Evolutionary conservation across 768 basidiomycete species (phyloP).

Genomic region (Hericium alpestre): DNA sequence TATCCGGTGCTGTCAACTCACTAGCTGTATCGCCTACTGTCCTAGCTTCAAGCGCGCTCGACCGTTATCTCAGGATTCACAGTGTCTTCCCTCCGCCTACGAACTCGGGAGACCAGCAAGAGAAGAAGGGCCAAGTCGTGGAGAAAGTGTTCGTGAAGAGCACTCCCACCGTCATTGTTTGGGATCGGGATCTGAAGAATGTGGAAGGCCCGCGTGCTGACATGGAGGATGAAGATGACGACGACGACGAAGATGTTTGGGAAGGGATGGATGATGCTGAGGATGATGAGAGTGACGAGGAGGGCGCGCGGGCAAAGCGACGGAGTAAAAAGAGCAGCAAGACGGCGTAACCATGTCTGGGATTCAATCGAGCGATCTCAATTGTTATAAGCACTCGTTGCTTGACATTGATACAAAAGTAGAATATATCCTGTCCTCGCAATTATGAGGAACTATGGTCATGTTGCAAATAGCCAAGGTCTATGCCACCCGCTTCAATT

Average conservation of each 20-base stretch:
- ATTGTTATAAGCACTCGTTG: not conserved
- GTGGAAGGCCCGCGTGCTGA: not conserved
- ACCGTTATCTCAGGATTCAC: constrained; percentile 65
- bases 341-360: not conserved
- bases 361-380: not conserved
- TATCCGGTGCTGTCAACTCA: constrained; percentile 62
- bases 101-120: constrained; percentile 37
- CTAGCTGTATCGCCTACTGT: constrained; percentile 43
- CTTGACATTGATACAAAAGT: not conserved
- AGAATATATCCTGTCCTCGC: not conserved
- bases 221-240: constrained; percentile 18
- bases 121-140: constrained; percentile 48
- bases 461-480: no score
- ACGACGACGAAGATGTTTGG: constrained; percentile 59
- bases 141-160: constrained; percentile 56
- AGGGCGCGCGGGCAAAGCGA: constrained; percentile 9
- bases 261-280: constrained; percentile 47
- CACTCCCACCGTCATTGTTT: constrained; percentile 50
- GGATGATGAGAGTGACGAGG: constrained; percentile 23
- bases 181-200: constrained; percentile 34
- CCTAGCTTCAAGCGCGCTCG: constrained; percentile 53
- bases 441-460: no score
- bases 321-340: constrained; percentile 4
- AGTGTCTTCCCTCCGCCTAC: constrained; percentile 43
- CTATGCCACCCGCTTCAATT: no score